Evolutionary conservation across 306 rosid species (phyloP).

Genomic region (Hippophae gyantsensis): DNA sequence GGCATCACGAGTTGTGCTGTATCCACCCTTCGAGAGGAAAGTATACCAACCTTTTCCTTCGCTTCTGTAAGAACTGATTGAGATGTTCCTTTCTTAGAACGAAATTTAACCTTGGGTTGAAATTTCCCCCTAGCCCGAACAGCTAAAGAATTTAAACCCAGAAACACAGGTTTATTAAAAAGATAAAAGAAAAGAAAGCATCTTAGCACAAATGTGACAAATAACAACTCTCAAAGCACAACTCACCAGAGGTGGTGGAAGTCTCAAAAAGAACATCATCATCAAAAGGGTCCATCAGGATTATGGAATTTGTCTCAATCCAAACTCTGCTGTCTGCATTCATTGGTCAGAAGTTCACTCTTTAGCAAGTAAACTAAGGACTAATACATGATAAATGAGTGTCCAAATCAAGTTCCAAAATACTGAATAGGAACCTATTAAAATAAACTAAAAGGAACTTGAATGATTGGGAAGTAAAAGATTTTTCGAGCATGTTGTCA

Average conservation of each 20-base stretch:
- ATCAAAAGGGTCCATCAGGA: conserved; percentile 51
- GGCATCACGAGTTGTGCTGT: background rate
- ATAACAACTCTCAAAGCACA: conserved; percentile 3
- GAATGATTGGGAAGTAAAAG: too few relatives aligned
- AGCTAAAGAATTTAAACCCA: conserved; percentile 18
- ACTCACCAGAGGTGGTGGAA: conserved; percentile 30
- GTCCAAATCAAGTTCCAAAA: too few relatives aligned
- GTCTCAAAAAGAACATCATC: conserved; percentile 43
- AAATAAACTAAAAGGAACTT: too few relatives aligned
- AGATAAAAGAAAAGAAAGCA: background rate
- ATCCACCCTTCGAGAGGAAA: conserved; percentile 15
- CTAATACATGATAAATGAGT: too few relatives aligned
- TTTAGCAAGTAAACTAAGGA: too few relatives aligned
- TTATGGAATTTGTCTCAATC: too few relatives aligned
- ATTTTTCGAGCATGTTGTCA: too few relatives aligned
- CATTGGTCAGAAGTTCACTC: too few relatives aligned
- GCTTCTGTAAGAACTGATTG: conserved; percentile 17
- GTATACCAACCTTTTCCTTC: conserved; percentile 18
- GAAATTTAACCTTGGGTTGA: conserved; percentile 51
- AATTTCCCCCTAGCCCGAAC: conserved; percentile 40
- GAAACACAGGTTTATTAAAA: background rate
- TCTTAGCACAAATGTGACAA: background rate
- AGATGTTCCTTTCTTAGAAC: conserved; percentile 30
- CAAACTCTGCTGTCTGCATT: too few relatives aligned
- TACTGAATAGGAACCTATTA: too few relatives aligned